Evolutionary conservation across 495 filamentous ascomycete species (phyloP).

Genomic region (Penicillium roqueforti): DNA sequence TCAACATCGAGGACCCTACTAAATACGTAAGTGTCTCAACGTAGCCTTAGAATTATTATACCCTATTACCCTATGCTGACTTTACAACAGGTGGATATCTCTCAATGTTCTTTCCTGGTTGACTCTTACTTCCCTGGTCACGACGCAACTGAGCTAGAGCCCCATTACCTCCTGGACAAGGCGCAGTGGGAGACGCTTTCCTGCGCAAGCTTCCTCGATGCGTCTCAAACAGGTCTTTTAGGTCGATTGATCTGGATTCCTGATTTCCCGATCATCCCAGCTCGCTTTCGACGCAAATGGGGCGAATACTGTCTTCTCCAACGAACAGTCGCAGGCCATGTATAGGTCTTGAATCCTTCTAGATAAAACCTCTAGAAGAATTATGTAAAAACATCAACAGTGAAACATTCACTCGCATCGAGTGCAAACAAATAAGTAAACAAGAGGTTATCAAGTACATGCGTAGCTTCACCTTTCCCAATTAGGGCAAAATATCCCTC

Average conservation of each 20-base stretch:
- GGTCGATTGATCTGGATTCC: constrained; percentile 86
- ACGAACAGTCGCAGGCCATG: constrained; percentile 26
- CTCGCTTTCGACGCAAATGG: constrained; percentile 67
- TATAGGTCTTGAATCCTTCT: constrained; percentile 5
- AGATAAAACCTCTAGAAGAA: neutral
- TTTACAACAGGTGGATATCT: constrained; percentile 56
- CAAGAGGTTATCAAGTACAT: neutral
- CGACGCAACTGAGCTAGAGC: constrained; percentile 57
- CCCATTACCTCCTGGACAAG: constrained; percentile 65
- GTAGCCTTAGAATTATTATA: too few relatives aligned
- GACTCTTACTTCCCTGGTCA: constrained; percentile 74
- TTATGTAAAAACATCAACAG: neutral
- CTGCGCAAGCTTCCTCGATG: constrained; percentile 78
- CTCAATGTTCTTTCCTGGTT: constrained; percentile 75
- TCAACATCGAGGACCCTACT: constrained; percentile 76
- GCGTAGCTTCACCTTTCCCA: constrained; percentile 16
- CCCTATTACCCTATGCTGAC: constrained; percentile 8
- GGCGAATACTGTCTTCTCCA: constrained; percentile 76
- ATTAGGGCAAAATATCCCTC: constrained; percentile 26
- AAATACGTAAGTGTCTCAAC: constrained; percentile 67
- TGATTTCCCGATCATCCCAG: constrained; percentile 63
- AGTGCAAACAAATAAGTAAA: neutral
- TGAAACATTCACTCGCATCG: neutral
- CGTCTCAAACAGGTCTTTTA: constrained; percentile 63
- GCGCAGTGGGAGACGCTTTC: constrained; percentile 68